Base-by-base conservation (phyloP, 805 yeast genomes). In the Wickerhamiella kurtzmanii region DNA sequence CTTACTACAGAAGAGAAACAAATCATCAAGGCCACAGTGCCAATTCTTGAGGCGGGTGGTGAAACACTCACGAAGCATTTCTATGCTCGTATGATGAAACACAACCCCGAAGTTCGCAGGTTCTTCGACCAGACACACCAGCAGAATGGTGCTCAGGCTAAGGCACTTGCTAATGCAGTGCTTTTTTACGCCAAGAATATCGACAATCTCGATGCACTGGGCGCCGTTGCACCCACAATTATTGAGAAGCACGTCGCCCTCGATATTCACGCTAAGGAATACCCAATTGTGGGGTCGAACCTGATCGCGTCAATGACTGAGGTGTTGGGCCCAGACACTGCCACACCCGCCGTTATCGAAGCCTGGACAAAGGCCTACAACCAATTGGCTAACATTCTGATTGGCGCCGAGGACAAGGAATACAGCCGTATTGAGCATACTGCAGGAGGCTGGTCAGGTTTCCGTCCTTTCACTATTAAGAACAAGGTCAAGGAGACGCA, bases 301-400 rank as follows among this genome's bases (percentile, higher is more conserved):
- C 61, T 82, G n/a, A 58, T 80, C 28, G 64, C 64, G 22, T 75
- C 85, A 13, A 69, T 82, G 61, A 59, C 61, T 37, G 70, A 71
- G 46, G 68, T 76, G 37, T 63, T 80, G 35, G 84, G 83, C 3
- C 40, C 49, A 4, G 70, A 64, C 39, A 70, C 67, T n/a, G 83
- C 83, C n/a, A 75, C 76, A 17, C 70, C 67, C 2, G 76, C 70
- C 38, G 74, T 81, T 46, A 53, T 78, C 41, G 69, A 65, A 21
- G 84, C 85, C 9, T 81, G 86, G 84, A 65, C 69, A 20, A 70
- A 65, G 38, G 87, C 88, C 3, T 80, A 81, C 59, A 73, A 71
- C 35, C 74, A 72, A 48, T 67, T 80, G 50, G 87, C 87, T 4
- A 70, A 76, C 47, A 60, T 76, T 8, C 66, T 80, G 52, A 80